Evolutionary conservation across 805 yeast species (phyloP).

Genomic region (Lipomyces sp.): DNA sequence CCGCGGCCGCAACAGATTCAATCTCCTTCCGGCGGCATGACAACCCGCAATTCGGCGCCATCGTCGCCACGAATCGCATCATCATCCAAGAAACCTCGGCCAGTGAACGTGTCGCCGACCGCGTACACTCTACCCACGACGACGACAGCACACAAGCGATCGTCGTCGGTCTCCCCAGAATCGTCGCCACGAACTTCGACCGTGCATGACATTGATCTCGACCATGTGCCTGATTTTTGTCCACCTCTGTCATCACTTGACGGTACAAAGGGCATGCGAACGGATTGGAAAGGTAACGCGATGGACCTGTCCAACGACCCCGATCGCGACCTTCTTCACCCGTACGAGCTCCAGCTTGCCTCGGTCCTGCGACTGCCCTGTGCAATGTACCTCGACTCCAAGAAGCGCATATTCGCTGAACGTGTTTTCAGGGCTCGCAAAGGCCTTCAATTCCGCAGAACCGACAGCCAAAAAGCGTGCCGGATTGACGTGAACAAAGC

Average conservation of each 20-base stretch:
- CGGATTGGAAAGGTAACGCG: constrained; percentile 98
- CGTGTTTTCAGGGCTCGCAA: constrained; percentile 72
- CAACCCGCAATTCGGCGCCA: constrained; percentile 21
- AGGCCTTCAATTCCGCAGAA: constrained; percentile 85
- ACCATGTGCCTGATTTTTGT: constrained; percentile 42
- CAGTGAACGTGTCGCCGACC: constrained; percentile 20
- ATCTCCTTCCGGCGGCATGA: constrained; percentile 16
- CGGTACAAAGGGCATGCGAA: constrained; percentile 58
- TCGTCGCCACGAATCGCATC: constrained; percentile 14
- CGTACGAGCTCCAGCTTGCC: constrained; percentile 87
- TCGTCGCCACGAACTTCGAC: constrained; percentile 37
- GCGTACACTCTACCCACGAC: constrained; percentile 10
- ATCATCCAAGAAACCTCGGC: not conserved
- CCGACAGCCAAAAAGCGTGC: constrained; percentile 98
- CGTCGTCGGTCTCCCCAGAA: constrained; percentile 11
- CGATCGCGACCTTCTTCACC: constrained; percentile 72
- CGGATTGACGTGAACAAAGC: constrained; percentile 97
- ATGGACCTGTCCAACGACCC: constrained; percentile 88
- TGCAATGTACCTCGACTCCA: constrained; percentile 74
- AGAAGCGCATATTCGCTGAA: constrained; percentile 84
- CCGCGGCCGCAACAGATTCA: not conserved
- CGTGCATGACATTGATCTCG: constrained; percentile 49
- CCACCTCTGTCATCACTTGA: constrained; percentile 39
- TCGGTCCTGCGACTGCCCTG: constrained; percentile 88
- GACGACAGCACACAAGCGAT: not conserved